Evolutionary conservation across 805 yeast species (phyloP), one percentile per base, ranked within the genome.

Genomic region (Monosporozyma solicola): DNA sequence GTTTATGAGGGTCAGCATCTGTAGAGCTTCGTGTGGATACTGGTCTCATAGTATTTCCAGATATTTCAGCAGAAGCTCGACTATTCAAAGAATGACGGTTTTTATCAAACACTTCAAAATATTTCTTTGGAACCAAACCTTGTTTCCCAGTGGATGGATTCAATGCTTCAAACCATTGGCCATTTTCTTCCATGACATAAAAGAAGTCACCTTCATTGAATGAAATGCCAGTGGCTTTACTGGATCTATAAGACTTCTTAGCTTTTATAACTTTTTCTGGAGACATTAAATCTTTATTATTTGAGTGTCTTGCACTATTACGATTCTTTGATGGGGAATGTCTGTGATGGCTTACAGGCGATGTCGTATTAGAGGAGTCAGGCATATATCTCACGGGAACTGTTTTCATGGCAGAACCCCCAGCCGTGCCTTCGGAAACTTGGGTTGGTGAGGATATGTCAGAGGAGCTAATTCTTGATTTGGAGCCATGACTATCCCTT

Each of bases 221-320:
- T 32, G 81, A 76, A 37, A 92, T 75, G 66, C 92, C 97, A 24
- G 87, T 89, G 1, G 87, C 82, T 13, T 86, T 84, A 60, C 84
- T 91, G 0, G 96, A 85, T 45, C 73, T 73, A 69, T 91, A 91
- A 63, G 84, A 85, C 61, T 80, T 82, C 16, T 84, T 71, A 0
- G 98, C 97, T 57, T 82, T 83, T 54, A 94, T 88, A 47, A 88
- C 95, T 63, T 85, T 85, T 55, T 82, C 84, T 4, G 96, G 96
- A 2, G 65, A 52, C 5, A 59, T 43, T 5, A 57, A 39, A 49
- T 61, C 60, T 31, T 55, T 60, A 22, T 47, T 41, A n/a, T 27
- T 35, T n/a, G 51, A 52, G 27, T 37, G 27, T 25, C 51, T 41
- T 13, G 32, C 20, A 39, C 52, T 50, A n/a, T 41, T 32, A 29